A percentile compares a stretch with the other conserved stretches of the same genome.
These are phyloP conservation scores for Triangularia setosa DNA, from an alignment of 2,329 filamentous ascomycete genomes.

Conservation along the genomic window DNA sequence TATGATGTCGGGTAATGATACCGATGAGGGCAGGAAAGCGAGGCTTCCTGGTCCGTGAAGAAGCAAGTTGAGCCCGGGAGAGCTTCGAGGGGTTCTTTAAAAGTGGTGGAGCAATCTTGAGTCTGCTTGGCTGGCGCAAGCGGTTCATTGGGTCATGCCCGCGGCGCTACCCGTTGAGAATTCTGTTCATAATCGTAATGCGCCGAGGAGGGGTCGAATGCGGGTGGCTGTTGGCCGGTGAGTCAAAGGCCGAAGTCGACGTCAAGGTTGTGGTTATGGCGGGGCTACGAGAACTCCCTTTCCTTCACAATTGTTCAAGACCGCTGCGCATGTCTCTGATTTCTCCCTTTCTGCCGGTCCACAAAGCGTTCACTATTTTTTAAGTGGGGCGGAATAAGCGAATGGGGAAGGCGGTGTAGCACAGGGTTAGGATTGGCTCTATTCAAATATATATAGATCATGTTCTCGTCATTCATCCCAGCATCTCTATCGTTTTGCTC, in stretches of 20 bases:
- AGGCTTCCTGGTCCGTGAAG: background rate
- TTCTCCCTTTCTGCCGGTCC: background rate
- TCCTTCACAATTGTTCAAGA: background rate
- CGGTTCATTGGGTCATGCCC: background rate
- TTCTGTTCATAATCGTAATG: background rate
- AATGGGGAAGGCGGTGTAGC: background rate
- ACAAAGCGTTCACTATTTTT: background rate
- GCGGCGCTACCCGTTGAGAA: background rate
- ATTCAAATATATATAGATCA: background rate
- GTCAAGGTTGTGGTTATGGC: background rate
- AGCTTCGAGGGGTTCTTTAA: background rate
- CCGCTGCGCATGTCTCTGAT: background rate
- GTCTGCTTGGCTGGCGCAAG: background rate
- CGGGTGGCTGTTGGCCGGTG: background rate
- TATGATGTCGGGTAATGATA: background rate
- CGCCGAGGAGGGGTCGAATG: background rate
- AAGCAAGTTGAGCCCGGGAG: background rate
- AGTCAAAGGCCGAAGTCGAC: background rate
- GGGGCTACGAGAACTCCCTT: background rate
- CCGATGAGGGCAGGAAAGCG: background rate
- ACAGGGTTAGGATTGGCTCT: background rate
- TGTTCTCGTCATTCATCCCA: background rate
- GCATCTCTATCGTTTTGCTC: background rate
- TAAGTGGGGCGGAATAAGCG: background rate
- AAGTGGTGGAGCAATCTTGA: background rate